Evolutionary conservation across 2,329 filamentous ascomycete genomes (phyloP), one percentile per base, ranked within the genome.

Genomic region (Boeremia exigua): DNA sequence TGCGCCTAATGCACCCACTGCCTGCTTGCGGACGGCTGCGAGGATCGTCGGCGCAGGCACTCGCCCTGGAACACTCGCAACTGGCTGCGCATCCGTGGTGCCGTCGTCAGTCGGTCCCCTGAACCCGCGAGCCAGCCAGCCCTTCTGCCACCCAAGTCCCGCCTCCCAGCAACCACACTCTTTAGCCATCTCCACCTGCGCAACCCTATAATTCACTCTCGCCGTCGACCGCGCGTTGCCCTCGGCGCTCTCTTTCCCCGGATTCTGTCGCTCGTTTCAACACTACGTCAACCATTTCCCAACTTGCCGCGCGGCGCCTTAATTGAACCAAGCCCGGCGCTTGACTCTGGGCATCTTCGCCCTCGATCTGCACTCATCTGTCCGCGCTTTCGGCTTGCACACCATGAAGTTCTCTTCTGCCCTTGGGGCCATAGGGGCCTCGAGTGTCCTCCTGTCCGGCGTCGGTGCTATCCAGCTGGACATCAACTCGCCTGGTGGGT

Each of bases 361-460:
- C 44, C 48, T 32, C 45, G 25, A 44, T 40, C 49, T 30, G 47
- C 57, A 44, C 29, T 37, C 27, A 37, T 47, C 48, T 36, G 44
- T 52, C 49, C 53, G 59, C 57, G 48, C 42, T 56, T 43, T 38
- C 48, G 46, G 61, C 46, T 39, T 47, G 30, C 39, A 48, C 60
- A 67, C 51, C 54, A 77, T 77, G 74, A 77, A 72, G 68, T 63
- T 75, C 56, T 52, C 61, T 33, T 66, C 69, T 17, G 63, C 67
- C 44, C 59, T 73, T 47, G 63, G 65, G 52, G 73, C 66, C 42
- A 25, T 75, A 32, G 65, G 69, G 39, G 68, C 70, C 59, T 71
- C 70, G 38, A 64, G 61, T 40, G 59, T 75, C 36, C 60, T 75
- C 51, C 59, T 70, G 37, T 67, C 73, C 38, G 60, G 67, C 48